These are phyloP conservation scores for Spirogloea muscicola DNA, from an alignment of 139 green algal genomes.

Conservation along the genomic window DNA sequence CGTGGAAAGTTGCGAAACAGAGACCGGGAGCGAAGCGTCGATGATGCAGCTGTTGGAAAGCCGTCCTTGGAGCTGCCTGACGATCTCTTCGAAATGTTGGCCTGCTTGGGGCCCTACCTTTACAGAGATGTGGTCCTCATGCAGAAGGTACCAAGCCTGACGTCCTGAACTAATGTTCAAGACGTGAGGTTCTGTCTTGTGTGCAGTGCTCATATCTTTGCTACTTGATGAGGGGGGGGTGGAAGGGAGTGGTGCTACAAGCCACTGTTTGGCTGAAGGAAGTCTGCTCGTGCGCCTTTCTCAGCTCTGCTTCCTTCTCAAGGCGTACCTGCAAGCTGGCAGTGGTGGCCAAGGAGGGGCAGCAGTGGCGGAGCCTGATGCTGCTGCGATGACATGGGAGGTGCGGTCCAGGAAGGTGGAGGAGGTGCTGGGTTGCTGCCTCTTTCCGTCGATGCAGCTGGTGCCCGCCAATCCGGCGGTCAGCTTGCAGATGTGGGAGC, in stretches of 20 bases:
- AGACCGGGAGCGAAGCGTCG: no score
- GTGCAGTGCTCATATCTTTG: not conserved
- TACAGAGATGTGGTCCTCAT: constrained; percentile 39
- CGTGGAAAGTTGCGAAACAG: no score
- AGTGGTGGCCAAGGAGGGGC: not conserved
- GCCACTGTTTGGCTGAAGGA: not conserved
- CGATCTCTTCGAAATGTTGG: constrained; percentile 45
- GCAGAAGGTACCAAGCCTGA: constrained; percentile 26
- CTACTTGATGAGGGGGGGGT: not conserved
- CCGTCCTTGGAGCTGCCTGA: no score
- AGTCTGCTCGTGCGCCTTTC: not conserved
- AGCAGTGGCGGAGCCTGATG: not conserved
- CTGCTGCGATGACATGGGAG: not conserved
- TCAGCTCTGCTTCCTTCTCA: not conserved
- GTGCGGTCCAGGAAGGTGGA: constrained; percentile 34
- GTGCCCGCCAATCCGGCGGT: constrained; percentile 57
- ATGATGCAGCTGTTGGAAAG: no score
- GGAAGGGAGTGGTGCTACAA: not conserved
- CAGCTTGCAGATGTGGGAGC: constrained; percentile 63
- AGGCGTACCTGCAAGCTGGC: constrained; percentile 3
- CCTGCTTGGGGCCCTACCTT: constrained; percentile 36
- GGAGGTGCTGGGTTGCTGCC: constrained; percentile 48
- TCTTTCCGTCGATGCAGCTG: constrained; percentile 65
- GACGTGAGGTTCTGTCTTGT: not conserved
- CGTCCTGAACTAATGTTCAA: not conserved